A percentile compares a stretch with the other conserved stretches of the same genome.
These are phyloP conservation scores for Aulographum hederae DNA, from an alignment of 2,329 filamentous ascomycete species.

Conservation along the genomic window DNA sequence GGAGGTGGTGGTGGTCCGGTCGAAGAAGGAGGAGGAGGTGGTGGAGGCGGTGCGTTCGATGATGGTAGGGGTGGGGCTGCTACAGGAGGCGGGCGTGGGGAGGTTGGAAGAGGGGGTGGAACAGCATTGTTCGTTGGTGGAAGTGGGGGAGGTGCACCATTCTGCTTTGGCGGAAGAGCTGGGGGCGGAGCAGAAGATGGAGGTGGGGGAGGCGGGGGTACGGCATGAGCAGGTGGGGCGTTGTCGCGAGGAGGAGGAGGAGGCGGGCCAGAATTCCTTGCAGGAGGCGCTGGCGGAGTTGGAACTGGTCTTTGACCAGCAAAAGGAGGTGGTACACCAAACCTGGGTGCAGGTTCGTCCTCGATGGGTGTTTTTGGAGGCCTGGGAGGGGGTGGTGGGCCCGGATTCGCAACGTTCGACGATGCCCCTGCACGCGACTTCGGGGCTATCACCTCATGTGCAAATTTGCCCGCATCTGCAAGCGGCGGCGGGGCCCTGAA, in stretches of 20 bases:
- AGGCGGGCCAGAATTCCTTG: background rate
- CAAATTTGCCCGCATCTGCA: slow-evolving; percentile 77
- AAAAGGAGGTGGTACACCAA: slow-evolving; percentile 52
- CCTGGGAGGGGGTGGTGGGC: slow-evolving; percentile 28
- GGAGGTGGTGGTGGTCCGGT: slow-evolving; percentile 12
- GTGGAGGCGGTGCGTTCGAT: slow-evolving; percentile 16
- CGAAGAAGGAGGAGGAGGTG: slow-evolving; percentile 20
- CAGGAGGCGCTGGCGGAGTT: slow-evolving; percentile 3
- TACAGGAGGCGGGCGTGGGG: slow-evolving; percentile 19
- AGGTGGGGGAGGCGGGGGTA: slow-evolving; percentile 2
- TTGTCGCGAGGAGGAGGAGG: slow-evolving; percentile 1
- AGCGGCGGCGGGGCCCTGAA: slow-evolving; percentile 80
- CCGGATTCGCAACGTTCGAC: slow-evolving; percentile 15
- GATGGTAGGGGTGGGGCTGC: slow-evolving; percentile 19
- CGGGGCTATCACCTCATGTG: slow-evolving; percentile 31
- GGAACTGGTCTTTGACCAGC: slow-evolving; percentile 1
- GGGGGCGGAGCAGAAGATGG: slow-evolving; percentile 26
- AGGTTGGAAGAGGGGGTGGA: slow-evolving; percentile 13
- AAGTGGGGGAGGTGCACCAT: slow-evolving; percentile 12
- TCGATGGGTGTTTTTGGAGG: slow-evolving; percentile 30
- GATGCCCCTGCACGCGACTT: slow-evolving; percentile 30
- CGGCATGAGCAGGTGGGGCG: background rate
- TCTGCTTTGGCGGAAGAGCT: slow-evolving; percentile 14
- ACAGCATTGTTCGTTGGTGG: slow-evolving; percentile 9
- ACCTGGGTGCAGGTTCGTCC: slow-evolving; percentile 29